Conservation (phyloP, 192 early-diverging fungal species). For the Coemansia umbellata region DNA sequence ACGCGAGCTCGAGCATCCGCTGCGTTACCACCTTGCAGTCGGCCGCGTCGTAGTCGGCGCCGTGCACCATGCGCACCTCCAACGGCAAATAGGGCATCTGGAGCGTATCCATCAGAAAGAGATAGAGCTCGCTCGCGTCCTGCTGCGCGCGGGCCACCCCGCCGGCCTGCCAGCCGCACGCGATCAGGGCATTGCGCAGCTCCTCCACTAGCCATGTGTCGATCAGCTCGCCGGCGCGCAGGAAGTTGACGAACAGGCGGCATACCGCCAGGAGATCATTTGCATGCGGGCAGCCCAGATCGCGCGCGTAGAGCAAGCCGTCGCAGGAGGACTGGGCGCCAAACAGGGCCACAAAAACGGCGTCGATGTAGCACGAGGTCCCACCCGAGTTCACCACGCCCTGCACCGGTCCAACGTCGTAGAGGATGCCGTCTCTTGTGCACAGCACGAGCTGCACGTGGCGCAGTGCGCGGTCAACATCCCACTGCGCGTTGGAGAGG, state of each 20-base stretch:
- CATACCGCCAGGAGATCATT: slow-evolving; percentile 52
- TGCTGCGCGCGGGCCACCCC: slow-evolving; percentile 51
- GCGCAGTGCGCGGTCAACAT: slow-evolving; percentile 14
- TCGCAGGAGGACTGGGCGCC: slow-evolving; percentile 57
- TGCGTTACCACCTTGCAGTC: slow-evolving; percentile 67
- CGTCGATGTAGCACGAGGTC: slow-evolving; percentile 68
- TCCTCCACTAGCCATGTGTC: slow-evolving; percentile 51
- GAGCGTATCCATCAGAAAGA: slow-evolving; percentile 62
- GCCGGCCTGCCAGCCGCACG: slow-evolving; percentile 49
- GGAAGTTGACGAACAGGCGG: slow-evolving; percentile 55
- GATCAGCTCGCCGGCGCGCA: slow-evolving; percentile 60
- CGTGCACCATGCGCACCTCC: slow-evolving; percentile 63
- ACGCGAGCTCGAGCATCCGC: slow-evolving; percentile 55
- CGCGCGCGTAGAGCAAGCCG: slow-evolving; percentile 52
- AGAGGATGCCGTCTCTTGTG: slow-evolving; percentile 31
- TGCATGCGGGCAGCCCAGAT: slow-evolving; percentile 39
- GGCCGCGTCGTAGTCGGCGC: slow-evolving; percentile 58
- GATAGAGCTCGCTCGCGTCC: slow-evolving; percentile 65
- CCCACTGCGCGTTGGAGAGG: slow-evolving; percentile 14
- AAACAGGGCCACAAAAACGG: slow-evolving; percentile 66
- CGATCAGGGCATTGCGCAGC: slow-evolving; percentile 50
- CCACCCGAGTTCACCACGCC: slow-evolving; percentile 61
- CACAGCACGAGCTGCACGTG: slow-evolving; percentile 18
- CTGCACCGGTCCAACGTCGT: slow-evolving; percentile 9
- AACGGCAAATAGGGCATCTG: slow-evolving; percentile 66